Evolutionary conservation across 2,329 filamentous ascomycete species (phyloP).

Genomic region (Geosmithia morbida): DNA sequence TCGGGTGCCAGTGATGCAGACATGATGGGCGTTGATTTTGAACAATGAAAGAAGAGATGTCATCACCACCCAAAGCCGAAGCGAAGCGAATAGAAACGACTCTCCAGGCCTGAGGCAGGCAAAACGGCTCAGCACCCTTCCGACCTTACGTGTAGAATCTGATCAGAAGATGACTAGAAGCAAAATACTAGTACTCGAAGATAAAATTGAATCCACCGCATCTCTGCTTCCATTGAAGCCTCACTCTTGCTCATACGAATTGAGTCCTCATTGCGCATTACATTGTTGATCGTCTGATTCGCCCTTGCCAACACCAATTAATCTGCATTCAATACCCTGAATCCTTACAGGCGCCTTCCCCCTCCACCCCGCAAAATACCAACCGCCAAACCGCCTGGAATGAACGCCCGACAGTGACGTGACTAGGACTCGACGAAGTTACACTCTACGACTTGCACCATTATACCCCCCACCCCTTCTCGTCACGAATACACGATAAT

Average conservation of each 20-base stretch:
- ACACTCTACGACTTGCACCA: no score
- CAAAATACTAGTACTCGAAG: no score
- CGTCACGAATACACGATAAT: no score
- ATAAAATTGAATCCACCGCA: background rate
- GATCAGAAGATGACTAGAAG: no score
- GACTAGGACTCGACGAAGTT: no score
- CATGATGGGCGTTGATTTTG: constrained; percentile 36
- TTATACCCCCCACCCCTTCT: no score
- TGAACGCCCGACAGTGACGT: background rate
- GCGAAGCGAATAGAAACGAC: background rate
- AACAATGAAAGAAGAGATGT: constrained; percentile 2
- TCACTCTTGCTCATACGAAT: background rate
- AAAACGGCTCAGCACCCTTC: background rate
- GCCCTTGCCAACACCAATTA: background rate
- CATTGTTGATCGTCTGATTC: background rate
- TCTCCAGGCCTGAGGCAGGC: background rate
- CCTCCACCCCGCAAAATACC: background rate
- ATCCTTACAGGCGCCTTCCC: background rate
- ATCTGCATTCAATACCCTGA: background rate
- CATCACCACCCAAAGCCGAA: no score
- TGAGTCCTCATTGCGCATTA: background rate
- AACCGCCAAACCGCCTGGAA: no score
- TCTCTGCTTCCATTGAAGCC: background rate
- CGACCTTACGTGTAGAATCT: no score
- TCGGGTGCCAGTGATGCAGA: constrained; percentile 89